A percentile compares a stretch with the other conserved stretches of the same genome.
Evolutionary conservation across 2,329 filamentous ascomycete species (phyloP).

Genomic region (Monosporascus cannonballus): DNA sequence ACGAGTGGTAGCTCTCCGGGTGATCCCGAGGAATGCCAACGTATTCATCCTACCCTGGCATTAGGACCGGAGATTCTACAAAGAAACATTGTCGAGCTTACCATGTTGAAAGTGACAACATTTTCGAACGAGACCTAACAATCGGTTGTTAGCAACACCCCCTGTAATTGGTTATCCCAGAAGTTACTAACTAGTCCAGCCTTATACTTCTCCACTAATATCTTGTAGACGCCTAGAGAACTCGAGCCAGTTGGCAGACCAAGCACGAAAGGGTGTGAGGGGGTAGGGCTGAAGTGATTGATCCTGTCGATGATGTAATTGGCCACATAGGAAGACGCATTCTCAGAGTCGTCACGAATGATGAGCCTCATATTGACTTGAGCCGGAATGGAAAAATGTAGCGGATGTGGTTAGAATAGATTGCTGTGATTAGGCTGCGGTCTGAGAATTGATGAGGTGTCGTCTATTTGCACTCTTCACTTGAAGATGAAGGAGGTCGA

Average conservation of each 20-base stretch:
- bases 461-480: background rate
- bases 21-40: constrained; percentile 78
- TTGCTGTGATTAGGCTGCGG: background rate
- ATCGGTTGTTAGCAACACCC: constrained; percentile 25
- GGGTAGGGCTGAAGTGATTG: constrained; percentile 67
- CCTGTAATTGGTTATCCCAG: background rate
- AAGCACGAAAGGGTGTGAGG: constrained; percentile 70
- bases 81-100: constrained; percentile 28
- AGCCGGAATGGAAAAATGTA: constrained; percentile 15
- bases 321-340: constrained; percentile 70
- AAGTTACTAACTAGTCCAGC: constrained; percentile 46
- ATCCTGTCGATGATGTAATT: constrained; percentile 81
- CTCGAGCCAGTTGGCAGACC: constrained; percentile 80
- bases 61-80: constrained; percentile 8
- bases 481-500: constrained; percentile 5
- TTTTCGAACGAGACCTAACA: constrained; percentile 73
- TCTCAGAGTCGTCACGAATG: constrained; percentile 64
- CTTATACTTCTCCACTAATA: constrained; percentile 67
- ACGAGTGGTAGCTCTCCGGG: constrained; percentile 81
- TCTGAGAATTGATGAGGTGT: background rate
- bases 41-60: constrained; percentile 64
- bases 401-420: constrained; percentile 4
- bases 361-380: constrained; percentile 66
- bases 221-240: constrained; percentile 70
- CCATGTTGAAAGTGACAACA: constrained; percentile 92